Base-by-base conservation (phyloP, 441 rosid genomes). In the Populus trichocarpa region DNA sequence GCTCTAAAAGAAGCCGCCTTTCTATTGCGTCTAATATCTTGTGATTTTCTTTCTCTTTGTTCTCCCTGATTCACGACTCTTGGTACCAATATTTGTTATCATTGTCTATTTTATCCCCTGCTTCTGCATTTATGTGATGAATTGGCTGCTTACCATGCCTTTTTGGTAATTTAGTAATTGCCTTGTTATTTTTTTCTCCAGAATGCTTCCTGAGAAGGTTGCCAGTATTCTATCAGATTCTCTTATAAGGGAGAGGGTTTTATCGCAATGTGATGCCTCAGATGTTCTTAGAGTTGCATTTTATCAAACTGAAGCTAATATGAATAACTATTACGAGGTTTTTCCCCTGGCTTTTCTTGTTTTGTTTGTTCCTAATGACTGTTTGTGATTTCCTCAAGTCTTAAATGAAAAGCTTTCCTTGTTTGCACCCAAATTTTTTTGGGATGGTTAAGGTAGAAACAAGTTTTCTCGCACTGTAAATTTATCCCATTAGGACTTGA, bases 241-340 rank as follows among this genome's bases (percentile, higher is more conserved):
- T 35, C 81, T 75, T 70, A 86, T 81, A 81, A 88, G 87, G 79
- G 95, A 89, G 84, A 90, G 81, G 84, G 95, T 96, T 78, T 78
- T 94, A 71, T 88, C 89, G 26, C 86, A 81, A 67, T 30, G 83
- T 81, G 92, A 92, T 93, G 99, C 97, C 78, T 90, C 99, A 3
- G 93, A 93, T 80, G 88, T 96, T 83, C 94, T 96, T 67, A 88
- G 86, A 82, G 90, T 84, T 71, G 94, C 93, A 81, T 84, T 96
- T 86, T 88, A 83, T 57, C 89, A 82, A 80, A 90, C 98, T n/a
- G 99, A 94, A 89, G 93, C 91, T 75, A 81, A 89, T 87, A 72
- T 96, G 93, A 89, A 87, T 82, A 87, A 92, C 86, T 75, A 73
- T 71, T 96, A 94, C 72, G 99, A 96, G 98, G 99, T 96, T 84